Evolutionary conservation across 1,284 basidiomycete genomes (phyloP), one percentile per base, ranked within the genome.

Genomic region (Pulchroboletus neoregius): DNA sequence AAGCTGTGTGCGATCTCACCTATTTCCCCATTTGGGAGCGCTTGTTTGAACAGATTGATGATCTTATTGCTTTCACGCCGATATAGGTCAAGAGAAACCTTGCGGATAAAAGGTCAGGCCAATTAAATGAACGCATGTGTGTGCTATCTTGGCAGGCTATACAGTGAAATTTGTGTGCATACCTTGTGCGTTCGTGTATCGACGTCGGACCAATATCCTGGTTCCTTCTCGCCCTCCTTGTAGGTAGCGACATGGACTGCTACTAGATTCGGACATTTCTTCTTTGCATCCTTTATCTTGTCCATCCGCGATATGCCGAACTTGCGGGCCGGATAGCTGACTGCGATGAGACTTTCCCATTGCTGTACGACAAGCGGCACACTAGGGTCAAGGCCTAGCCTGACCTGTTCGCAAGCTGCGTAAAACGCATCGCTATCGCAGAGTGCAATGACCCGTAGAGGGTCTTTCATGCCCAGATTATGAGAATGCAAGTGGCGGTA

Each of bases 11-110:
- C 20, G 15, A 16, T 48, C 75, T 57, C 50, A 85, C 84, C 84
- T 45, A 87, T 75, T 63, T 89, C 84, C 5, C 73, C 80, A 4
- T 73, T 80, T 10, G 89, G 85, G 27, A 93, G 73, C 45, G 79
- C 75, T 48, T 91, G 84, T 58, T 87, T 87, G 66, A 97, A 94
- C 56, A 91, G 73, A 8, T 78, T 77, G n/a, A 94, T 78, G 52
- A 98, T 89, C 69, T 94, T 97, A 52, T 80, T 73, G 57, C 88
- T 92, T 69, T 99, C 95, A 43, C 89, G 77, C 13, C 95, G 76
- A 66, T 99, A 99, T 49, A 91, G 83, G 65, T 99, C 96, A 39
- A 99, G 75, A 15, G 93, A 96, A 34, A 98, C 91, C 90, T 92
- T 56, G 20, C 7, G 31, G 12, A 37, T 26, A 45, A 51, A 15